Conservation (phyloP, 1,139 yeast genomes). For the Geotrichum histeridarum region DNA sequence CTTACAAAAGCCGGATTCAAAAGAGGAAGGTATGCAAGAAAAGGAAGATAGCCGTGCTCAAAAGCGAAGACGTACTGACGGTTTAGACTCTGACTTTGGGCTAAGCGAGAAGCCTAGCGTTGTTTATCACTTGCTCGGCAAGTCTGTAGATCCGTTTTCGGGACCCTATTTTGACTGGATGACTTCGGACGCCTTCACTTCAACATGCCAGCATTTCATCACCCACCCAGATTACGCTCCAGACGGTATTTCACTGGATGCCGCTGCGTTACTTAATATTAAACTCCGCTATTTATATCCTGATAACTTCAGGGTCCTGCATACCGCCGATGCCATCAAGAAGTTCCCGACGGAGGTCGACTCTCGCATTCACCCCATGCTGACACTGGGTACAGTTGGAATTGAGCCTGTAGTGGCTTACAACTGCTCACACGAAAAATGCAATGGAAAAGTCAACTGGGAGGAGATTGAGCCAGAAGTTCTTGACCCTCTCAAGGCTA, state of each 20-base stretch:
- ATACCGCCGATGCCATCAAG: conserved; percentile 26
- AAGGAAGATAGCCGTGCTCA: conserved; percentile 9
- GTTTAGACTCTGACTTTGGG: conserved; percentile 7
- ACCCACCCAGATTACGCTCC: conserved; percentile 64
- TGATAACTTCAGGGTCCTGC: conserved; percentile 50
- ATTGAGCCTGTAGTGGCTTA: conserved; percentile 25
- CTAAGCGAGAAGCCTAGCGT: conserved; percentile 20
- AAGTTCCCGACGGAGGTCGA: conserved; percentile 21
- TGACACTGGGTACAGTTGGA: conserved; percentile 21
- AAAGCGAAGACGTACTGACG: conserved; percentile 12
- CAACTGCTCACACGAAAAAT: conserved; percentile 16
- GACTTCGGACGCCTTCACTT: conserved; percentile 43
- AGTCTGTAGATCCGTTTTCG: conserved; percentile 48
- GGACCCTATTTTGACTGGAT: conserved; percentile 43
- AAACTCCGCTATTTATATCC: conserved; percentile 55
- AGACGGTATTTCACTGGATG: conserved; percentile 54
- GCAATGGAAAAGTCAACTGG: conserved; percentile 21
- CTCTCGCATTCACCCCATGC: conserved; percentile 19
- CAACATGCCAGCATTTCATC: conserved; percentile 54
- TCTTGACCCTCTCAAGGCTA: conserved; percentile 4
- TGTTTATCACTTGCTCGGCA: conserved; percentile 76
- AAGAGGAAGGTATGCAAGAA: conserved; percentile 12
- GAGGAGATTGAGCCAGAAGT: conserved; percentile 6
- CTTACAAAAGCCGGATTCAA: not conserved
- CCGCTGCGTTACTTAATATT: conserved; percentile 51